Evolutionary conservation across 805 yeast genomes (phyloP), one percentile per base, ranked within the genome.

Genomic region (Saccharomycopsis fermentans): DNA sequence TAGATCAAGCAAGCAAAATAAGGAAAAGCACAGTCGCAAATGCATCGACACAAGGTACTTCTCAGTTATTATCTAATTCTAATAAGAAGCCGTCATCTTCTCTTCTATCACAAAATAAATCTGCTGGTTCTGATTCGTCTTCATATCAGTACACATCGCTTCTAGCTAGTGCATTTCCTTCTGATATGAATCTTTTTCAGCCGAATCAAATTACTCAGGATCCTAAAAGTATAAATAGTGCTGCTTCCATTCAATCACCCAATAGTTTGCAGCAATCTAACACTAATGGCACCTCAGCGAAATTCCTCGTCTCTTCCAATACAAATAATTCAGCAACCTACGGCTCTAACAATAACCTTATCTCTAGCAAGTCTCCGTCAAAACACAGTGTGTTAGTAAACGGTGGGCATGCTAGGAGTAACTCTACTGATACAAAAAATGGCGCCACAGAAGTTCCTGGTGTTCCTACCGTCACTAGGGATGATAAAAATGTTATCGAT

Each of bases 371-470:
- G 16, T 43, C 53, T 29, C 14, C 52, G 12, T 24, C 14, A 16
- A 8, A 29, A 29, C 26, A 27, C 24, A 47, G 3, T 21, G 24
- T 6, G 17, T 9, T 47, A 21, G 51, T 21, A 14, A 47, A 47
- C 12, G 12, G 29, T 50, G 16, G 29, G 12, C 27, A 24, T 12
- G 9, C 50, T 6, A 29, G 16, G 9, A 43, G 1, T 16, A 21
- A 19, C n/a, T 21, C 16, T 24, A 43, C 24, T 24, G 29, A 19
- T 24, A 21, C 5, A 43, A 43, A 43, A 4, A 24, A 43, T 4
- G 50, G 50, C n/a, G 50, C 29, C n/a, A 24, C 50, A 9, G 50
- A 43, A 43, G 50, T 43, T 43, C 50, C 50, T 9, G 50, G 50
- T 11, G 50, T 43, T 24, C 50, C 50, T n/a, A 21, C 50, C n/a